Evolutionary conservation across 1,284 basidiomycete genomes (phyloP).

Genomic region (Fomitopsis pinicola): DNA sequence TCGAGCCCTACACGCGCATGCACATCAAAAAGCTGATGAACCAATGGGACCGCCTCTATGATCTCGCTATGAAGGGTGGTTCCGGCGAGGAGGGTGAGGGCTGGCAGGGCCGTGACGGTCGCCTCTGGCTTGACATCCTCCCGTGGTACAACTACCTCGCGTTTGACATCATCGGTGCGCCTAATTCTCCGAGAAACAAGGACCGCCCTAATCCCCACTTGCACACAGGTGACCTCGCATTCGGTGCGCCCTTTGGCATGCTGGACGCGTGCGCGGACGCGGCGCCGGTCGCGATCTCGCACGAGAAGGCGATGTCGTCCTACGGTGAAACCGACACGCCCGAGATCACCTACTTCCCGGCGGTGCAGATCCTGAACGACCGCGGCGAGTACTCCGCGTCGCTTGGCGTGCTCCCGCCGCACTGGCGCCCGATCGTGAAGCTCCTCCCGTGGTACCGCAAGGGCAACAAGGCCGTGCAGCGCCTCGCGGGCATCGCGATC

Average conservation of each 20-base stretch:
- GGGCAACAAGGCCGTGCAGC: slow-evolving; percentile 66
- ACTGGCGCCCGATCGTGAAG: slow-evolving; percentile 62
- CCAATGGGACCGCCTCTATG: slow-evolving; percentile 82
- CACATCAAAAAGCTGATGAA: slow-evolving; percentile 59
- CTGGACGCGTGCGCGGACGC: slow-evolving; percentile 71
- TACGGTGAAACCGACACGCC: slow-evolving; percentile 44
- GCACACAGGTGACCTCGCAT: slow-evolving; percentile 69
- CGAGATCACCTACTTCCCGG: slow-evolving; percentile 65
- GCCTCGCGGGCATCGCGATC: slow-evolving; percentile 78
- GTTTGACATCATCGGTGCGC: slow-evolving; percentile 76
- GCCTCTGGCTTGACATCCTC: slow-evolving; percentile 71
- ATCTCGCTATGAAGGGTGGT: slow-evolving; percentile 46
- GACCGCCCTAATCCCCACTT: neutral
- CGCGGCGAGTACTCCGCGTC: slow-evolving; percentile 87
- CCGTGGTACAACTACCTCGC: slow-evolving; percentile 82
- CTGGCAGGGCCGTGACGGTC: slow-evolving; percentile 56
- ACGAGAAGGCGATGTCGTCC: slow-evolving; percentile 48
- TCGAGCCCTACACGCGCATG: slow-evolving; percentile 70
- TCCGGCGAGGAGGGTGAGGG: slow-evolving; percentile 62
- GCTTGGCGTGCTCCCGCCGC: slow-evolving; percentile 75
- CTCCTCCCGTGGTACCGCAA: slow-evolving; percentile 72
- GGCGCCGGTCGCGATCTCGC: slow-evolving; percentile 54
- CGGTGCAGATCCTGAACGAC: slow-evolving; percentile 84
- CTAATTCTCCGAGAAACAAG: neutral
- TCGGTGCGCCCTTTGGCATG: slow-evolving; percentile 90